Base-by-base conservation (phyloP, 306 rosid species). In the Lathyrus tuberosus region DNA sequence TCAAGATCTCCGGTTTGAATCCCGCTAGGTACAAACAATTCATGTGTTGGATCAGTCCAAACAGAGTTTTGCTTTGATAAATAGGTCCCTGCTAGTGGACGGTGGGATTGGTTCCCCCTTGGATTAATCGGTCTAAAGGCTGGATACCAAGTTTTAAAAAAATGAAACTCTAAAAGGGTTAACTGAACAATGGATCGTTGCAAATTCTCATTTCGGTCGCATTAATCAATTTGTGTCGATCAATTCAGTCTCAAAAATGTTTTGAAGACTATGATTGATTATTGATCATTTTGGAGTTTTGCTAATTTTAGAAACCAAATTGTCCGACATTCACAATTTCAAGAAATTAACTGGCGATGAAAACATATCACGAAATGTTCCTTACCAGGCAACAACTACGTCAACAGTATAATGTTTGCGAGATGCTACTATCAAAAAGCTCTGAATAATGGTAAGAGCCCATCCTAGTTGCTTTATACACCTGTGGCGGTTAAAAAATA, bases 361-460 rank as follows among this genome's bases (percentile, higher is more conserved):
- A 16, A 15, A 7, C 12, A 40, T 37, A 30, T 13, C 56, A 78
- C 17, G 48, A 33, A 11, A 67, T 40, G 33, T 13, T 76, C 41
- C 81, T 76, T 79, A 95, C 99, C 99, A 95, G 63, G 99, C 99
- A 33, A 95, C 99, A 72, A 95, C 96, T 17, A 95, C 88, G 38
- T 95, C 99, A 41, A 95, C 99, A 0, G 99, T 77, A 76, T 95
- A 95, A 89, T 95, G 99, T 77, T 95, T 95, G 75, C 96, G 99
- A n/a, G 99, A 91, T 44, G 99, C 97, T 54, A 95, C 77, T 24
- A 95, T 95, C 86, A 95, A 73, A 68, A 95, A 75, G 77, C 97
- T 91, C 83, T 86, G 99, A 76, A 80, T 67, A 56, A 86, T 87
- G 30, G 89, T 88, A 42, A 95, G 96, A 62, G 80, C 41, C 97